phyloP scores from a whole-genome alignment of 768 basidiomycete genomes.

The Floccularia luteovirens region DNA sequence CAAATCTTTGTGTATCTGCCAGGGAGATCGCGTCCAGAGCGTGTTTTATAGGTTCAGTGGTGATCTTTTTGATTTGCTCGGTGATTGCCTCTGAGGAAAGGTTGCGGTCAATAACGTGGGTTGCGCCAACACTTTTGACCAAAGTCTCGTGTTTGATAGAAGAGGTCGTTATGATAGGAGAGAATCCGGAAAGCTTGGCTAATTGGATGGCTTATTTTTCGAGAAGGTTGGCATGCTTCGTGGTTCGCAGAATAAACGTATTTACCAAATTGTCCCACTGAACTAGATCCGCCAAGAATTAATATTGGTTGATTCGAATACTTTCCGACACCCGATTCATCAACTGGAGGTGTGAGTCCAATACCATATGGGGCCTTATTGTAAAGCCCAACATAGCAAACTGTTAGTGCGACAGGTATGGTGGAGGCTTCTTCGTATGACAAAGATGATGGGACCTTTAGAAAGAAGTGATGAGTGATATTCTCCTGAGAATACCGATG shows the following conservation, averaged over 20 bases:
- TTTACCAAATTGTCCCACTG: conserved; percentile 43
- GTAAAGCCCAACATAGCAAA: conserved; percentile 45
- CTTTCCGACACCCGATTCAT: conserved; percentile 25
- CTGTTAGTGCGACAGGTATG: conserved; percentile 39
- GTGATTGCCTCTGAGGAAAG: conserved; percentile 1
- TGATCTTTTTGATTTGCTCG: conserved; percentile 7
- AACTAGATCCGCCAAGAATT: conserved; percentile 39
- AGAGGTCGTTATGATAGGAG: conserved; percentile 31
- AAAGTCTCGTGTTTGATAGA: conserved; percentile 17
- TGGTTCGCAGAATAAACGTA: conserved; percentile 1
- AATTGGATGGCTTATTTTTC: conserved; percentile 30
- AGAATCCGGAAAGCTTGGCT: conserved; percentile 29
- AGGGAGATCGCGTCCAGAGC: conserved; percentile 2
- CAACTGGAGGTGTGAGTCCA: conserved; percentile 29
- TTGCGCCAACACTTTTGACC: conserved; percentile 30
- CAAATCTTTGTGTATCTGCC: conserved; percentile 6
- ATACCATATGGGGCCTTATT: conserved; percentile 25
- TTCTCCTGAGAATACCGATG: background rate
- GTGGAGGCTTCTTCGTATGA: conserved; percentile 42
- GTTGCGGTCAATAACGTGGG: conserved; percentile 27
- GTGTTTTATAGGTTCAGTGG: background rate
- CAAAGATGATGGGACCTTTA: conserved; percentile 36
- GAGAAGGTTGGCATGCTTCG: conserved; percentile 17
- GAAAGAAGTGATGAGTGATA: background rate
- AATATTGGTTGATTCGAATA: conserved; percentile 37